These are phyloP conservation scores for Trametes sanguinea DNA, from an alignment of 768 basidiomycete species.

Conservation along the genomic window DNA sequence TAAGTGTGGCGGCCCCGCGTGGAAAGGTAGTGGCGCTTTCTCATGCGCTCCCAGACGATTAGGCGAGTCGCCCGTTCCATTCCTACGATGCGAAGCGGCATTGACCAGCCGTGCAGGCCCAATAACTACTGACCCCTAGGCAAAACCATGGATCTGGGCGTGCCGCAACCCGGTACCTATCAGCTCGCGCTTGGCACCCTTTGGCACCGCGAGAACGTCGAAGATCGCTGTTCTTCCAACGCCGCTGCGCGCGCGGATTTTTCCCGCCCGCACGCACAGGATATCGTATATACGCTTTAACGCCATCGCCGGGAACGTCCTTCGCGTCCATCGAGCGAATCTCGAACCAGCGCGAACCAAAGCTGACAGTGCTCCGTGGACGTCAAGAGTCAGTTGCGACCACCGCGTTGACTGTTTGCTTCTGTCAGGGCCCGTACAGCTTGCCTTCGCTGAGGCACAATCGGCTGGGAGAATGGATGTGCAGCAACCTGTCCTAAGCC, in stretches of 20 bases:
- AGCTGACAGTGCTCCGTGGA: neutral
- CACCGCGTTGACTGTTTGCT: too few relatives aligned
- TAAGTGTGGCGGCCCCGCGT: too few relatives aligned
- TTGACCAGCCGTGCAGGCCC: neutral
- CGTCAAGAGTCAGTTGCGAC: neutral
- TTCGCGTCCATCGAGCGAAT: neutral
- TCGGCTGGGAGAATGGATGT: neutral
- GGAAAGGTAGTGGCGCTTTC: too few relatives aligned
- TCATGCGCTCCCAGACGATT: too few relatives aligned
- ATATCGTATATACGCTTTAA: constrained; percentile 21
- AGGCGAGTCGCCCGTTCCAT: neutral
- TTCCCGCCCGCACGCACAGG: constrained; percentile 1
- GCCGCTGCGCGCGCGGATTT: neutral
- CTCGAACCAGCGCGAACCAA: constrained; percentile 12
- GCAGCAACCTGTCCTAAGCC: neutral
- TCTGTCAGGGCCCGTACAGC: too few relatives aligned
- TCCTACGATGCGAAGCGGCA: too few relatives aligned
- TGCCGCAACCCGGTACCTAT: neutral
- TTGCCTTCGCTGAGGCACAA: neutral
- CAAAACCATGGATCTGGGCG: neutral
- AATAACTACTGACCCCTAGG: neutral
- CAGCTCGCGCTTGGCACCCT: constrained; percentile 1
- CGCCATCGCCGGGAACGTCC: constrained; percentile 9
- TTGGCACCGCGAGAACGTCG: constrained; percentile 8
- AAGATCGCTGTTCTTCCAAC: neutral